Percentiles rank a stretch among this genome's conserved stretches.
phyloP scores from a whole-genome alignment of 345 rosid species.

The Lumnitzera racemosa region DNA sequence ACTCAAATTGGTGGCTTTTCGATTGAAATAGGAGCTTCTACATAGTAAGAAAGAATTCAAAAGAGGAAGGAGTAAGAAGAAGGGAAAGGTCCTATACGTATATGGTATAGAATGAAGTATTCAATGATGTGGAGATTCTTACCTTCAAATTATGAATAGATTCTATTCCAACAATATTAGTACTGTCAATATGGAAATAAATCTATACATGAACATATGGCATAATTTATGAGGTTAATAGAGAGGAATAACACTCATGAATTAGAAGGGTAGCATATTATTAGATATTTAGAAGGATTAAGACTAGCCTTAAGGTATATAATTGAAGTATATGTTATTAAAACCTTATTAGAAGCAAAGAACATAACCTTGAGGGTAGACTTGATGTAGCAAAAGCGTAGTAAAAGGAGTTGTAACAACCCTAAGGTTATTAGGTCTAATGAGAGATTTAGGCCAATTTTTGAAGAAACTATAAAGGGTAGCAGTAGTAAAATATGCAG shows the following conservation, averaged over 20 bases:
- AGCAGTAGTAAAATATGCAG: too few relatives aligned
- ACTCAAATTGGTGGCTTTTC: not conserved
- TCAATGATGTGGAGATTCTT: not conserved
- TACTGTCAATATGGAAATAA: too few relatives aligned
- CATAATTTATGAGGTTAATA: slow-evolving; percentile 3
- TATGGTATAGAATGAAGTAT: not conserved
- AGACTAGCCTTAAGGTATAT: not conserved
- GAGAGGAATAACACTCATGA: not conserved
- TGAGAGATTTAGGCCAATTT: too few relatives aligned
- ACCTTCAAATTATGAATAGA: too few relatives aligned
- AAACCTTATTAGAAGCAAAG: not conserved
- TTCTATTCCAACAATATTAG: too few relatives aligned
- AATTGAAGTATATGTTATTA: not conserved
- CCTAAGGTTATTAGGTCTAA: not conserved
- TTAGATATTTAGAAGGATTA: slow-evolving; percentile 1
- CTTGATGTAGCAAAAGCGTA: not conserved
- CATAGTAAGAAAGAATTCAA: slow-evolving; percentile 1
- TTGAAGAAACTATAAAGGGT: too few relatives aligned
- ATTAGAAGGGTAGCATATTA: slow-evolving; percentile 1
- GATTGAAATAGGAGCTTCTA: not conserved
- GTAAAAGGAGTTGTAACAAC: too few relatives aligned
- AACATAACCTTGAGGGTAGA: not conserved
- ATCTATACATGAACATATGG: not conserved
- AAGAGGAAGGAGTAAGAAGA: not conserved
- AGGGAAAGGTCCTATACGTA: not conserved